These are phyloP conservation scores for Pseudoperonospora humuli DNA, from an alignment of 352 stramenopile species.

Conservation along the genomic window DNA sequence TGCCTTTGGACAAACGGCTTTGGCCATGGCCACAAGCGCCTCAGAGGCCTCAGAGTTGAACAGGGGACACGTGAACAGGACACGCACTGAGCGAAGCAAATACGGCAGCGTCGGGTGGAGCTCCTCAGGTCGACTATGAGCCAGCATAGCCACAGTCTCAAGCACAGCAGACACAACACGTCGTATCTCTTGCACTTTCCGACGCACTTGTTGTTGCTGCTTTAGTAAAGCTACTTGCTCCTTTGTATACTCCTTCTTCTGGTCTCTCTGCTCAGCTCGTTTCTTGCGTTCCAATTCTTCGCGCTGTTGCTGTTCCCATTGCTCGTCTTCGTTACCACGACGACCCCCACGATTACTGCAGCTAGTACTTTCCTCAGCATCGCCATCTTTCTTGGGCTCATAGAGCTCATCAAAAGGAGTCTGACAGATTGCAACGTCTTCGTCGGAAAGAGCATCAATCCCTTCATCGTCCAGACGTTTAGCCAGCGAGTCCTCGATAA, in stretches of 20 bases:
- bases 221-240: slow-evolving; percentile 52
- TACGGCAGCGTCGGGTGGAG: slow-evolving; percentile 66
- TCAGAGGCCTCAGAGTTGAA: slow-evolving; percentile 37
- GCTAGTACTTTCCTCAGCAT: slow-evolving; percentile 16
- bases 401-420: slow-evolving; percentile 72
- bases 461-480: slow-evolving; percentile 41
- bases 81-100: slow-evolving; percentile 39
- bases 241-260: slow-evolving; percentile 36
- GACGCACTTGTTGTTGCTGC: slow-evolving; percentile 53
- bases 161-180: slow-evolving; percentile 40
- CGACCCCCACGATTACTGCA: slow-evolving; percentile 34
- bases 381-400: slow-evolving; percentile 43
- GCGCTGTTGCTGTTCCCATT: slow-evolving; percentile 79
- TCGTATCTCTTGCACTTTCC: slow-evolving; percentile 36
- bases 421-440: slow-evolving; percentile 53
- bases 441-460: slow-evolving; percentile 43
- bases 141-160: slow-evolving; percentile 59
- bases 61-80: slow-evolving; percentile 52
- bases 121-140: slow-evolving; percentile 44
- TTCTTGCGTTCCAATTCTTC: slow-evolving; percentile 78
- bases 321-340: slow-evolving; percentile 70
- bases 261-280: slow-evolving; percentile 28
- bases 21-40: slow-evolving; percentile 39
- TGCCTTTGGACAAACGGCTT: slow-evolving; percentile 51
- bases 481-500: slow-evolving; percentile 55